Conservation (phyloP, 352 stramenopile species). For the Phytophthora tubulina region DNA sequence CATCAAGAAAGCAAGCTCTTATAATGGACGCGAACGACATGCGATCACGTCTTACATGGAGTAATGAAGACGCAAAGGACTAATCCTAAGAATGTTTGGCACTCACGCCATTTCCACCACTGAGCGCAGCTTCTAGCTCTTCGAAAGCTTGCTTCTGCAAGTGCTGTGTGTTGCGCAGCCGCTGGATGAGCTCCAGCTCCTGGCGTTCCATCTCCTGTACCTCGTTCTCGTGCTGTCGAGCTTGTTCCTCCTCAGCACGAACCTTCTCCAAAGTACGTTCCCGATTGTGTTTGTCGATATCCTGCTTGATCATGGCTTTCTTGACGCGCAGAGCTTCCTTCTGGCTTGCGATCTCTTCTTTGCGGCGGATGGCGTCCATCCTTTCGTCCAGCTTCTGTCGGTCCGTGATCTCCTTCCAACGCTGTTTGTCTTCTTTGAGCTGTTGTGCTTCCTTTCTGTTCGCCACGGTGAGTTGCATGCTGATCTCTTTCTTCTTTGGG, state of each 20-base stretch:
- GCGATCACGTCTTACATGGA: slow-evolving; percentile 37
- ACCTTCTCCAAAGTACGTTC: slow-evolving; percentile 73
- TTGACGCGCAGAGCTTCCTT: slow-evolving; percentile 75
- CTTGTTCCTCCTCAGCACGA: slow-evolving; percentile 68
- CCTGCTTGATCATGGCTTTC: slow-evolving; percentile 73
- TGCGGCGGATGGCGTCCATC: slow-evolving; percentile 70
- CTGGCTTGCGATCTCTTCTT: slow-evolving; percentile 74
- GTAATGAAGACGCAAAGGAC: slow-evolving; percentile 12
- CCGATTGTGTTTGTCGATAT: slow-evolving; percentile 77
- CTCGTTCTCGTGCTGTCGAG: slow-evolving; percentile 66
- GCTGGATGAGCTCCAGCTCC: slow-evolving; percentile 84
- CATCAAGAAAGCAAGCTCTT: slow-evolving; percentile 38
- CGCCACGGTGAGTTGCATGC: slow-evolving; percentile 71
- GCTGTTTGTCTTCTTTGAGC: slow-evolving; percentile 88
- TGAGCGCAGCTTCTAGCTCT: slow-evolving; percentile 82
- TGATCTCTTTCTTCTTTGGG: slow-evolving; percentile 84
- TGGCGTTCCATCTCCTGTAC: slow-evolving; percentile 87
- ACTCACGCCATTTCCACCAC: slow-evolving; percentile 37
- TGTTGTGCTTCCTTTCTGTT: slow-evolving; percentile 70
- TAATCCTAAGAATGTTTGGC: slow-evolving; percentile 20
- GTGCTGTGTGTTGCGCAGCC: slow-evolving; percentile 85
- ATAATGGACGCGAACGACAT: slow-evolving; percentile 35
- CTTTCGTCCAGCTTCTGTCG: slow-evolving; percentile 73
- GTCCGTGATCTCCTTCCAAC: slow-evolving; percentile 77
- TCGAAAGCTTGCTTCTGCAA: slow-evolving; percentile 88